phyloP scores from a whole-genome alignment of 2,329 filamentous ascomycete species.

The Beauveria rudraprayagi region DNA sequence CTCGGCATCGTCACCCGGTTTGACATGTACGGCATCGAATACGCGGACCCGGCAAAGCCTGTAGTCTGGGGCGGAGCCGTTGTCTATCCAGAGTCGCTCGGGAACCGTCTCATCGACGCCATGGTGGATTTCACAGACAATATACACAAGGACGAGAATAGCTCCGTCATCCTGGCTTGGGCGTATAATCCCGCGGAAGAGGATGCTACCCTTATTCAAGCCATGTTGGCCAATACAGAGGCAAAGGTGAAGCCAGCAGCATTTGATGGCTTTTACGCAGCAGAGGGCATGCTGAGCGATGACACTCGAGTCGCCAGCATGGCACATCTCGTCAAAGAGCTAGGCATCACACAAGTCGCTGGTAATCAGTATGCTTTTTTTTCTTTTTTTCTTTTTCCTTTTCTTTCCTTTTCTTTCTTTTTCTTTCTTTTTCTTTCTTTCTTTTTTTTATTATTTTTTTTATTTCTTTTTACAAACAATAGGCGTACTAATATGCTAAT shows the following conservation, averaged over 20 bases:
- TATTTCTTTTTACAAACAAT: too few species aligned
- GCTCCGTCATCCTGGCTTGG: conserved; percentile 25
- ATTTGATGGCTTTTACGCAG: neutral
- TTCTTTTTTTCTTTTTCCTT: too few species aligned
- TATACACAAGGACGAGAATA: conserved; percentile 24
- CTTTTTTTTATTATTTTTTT: too few species aligned
- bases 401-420: too few species aligned
- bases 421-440: too few species aligned
- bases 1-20: too few species aligned
- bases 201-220: neutral
- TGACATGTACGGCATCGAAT: too few species aligned
- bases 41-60: conserved; percentile 7
- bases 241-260: neutral
- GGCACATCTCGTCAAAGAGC: too few species aligned
- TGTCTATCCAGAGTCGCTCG: neutral
- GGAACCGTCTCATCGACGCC: conserved; percentile 20
- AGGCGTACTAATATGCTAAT: too few species aligned
- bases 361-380: too few species aligned
- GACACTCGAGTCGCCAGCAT: conserved; percentile 19
- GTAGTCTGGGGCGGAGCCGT: conserved; percentile 21
- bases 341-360: too few species aligned
- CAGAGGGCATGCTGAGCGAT: conserved; percentile 18
- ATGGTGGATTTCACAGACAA: conserved; percentile 25
- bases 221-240: neutral
- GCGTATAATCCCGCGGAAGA: conserved; percentile 17